Percentiles rank a stretch among this genome's conserved stretches.
Conservation (phyloP, 805 yeast species). For the Saturnispora quitensis region DNA sequence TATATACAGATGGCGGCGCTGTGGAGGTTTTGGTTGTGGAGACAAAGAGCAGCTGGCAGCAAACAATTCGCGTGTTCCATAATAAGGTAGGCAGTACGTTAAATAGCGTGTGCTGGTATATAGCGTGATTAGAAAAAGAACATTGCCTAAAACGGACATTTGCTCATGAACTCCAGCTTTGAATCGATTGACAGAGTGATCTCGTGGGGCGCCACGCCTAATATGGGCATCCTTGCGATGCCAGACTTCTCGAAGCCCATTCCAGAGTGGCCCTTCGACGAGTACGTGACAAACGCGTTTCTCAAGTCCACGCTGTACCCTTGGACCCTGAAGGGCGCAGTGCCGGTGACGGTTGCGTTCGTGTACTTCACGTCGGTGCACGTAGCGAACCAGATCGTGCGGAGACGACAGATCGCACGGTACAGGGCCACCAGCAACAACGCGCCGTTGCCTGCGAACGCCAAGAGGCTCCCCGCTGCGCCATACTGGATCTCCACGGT, state of each 20-base stretch:
- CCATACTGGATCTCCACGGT: conserved; percentile 43
- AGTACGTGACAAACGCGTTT: conserved; percentile 8
- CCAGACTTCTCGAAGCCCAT: conserved; percentile 13
- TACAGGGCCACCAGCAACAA: conserved; percentile 22
- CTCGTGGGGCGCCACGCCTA: conserved; percentile 20
- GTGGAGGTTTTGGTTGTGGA: too few relatives aligned
- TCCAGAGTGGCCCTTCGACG: conserved; percentile 22
- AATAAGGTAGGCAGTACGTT: background rate
- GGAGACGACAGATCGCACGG: conserved; percentile 35
- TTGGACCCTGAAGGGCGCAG: conserved; percentile 36
- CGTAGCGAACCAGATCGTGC: conserved; percentile 37
- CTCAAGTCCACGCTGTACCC: conserved; percentile 30
- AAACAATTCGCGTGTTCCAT: background rate
- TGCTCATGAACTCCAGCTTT: background rate
- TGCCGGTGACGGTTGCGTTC: conserved; percentile 50
- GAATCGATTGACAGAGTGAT: conserved; percentile 11
- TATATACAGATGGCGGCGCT: too few relatives aligned
- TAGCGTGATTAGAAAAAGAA: too few relatives aligned
- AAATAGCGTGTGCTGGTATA: background rate
- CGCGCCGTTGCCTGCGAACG: conserved; percentile 18
- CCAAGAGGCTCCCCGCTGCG: conserved; percentile 39
- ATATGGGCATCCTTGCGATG: conserved; percentile 1
- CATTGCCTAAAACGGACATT: background rate
- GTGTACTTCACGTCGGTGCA: conserved; percentile 54
- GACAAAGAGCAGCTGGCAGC: background rate